A percentile compares a stretch with the other conserved stretches of the same genome.
These are phyloP conservation scores for Fusarium virguliforme DNA, from an alignment of 2,329 filamentous ascomycete species.

Conservation along the genomic window DNA sequence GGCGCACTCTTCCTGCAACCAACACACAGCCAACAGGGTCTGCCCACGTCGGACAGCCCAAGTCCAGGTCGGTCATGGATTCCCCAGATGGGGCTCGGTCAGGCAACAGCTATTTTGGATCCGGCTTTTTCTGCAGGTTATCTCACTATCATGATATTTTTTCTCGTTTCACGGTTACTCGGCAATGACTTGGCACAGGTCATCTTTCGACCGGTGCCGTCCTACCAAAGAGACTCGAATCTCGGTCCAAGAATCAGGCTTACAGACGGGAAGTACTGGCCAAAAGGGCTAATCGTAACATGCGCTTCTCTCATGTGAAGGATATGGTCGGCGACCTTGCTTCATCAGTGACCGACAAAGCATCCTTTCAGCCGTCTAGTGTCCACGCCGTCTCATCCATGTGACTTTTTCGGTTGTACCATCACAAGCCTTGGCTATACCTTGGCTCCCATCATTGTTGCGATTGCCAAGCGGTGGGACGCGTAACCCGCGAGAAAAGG, in stretches of 20 bases:
- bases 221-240: not conserved
- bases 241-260: not conserved
- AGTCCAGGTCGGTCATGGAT: slow-evolving; percentile 8
- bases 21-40: not conserved
- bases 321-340: not conserved
- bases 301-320: not conserved
- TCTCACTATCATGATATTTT: slow-evolving; percentile 16
- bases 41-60: slow-evolving; percentile 18
- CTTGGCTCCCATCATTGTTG: slow-evolving; percentile 31
- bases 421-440: slow-evolving; percentile 28
- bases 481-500: slow-evolving; percentile 10
- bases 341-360: slow-evolving; percentile 4
- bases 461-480: slow-evolving; percentile 9
- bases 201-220: not conserved
- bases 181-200: slow-evolving; percentile 28
- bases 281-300: not conserved
- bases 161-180: slow-evolving; percentile 30
- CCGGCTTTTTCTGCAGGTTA: slow-evolving; percentile 13
- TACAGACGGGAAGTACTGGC: not conserved
- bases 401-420: slow-evolving; percentile 7
- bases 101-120: slow-evolving; percentile 18
- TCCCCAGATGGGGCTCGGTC: slow-evolving; percentile 8
- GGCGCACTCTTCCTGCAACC: too few species aligned
- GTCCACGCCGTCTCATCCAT: slow-evolving; percentile 17
- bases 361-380: slow-evolving; percentile 1